phyloP scores from a whole-genome alignment of 345 rosid genomes.

The Kandelia obovata region DNA sequence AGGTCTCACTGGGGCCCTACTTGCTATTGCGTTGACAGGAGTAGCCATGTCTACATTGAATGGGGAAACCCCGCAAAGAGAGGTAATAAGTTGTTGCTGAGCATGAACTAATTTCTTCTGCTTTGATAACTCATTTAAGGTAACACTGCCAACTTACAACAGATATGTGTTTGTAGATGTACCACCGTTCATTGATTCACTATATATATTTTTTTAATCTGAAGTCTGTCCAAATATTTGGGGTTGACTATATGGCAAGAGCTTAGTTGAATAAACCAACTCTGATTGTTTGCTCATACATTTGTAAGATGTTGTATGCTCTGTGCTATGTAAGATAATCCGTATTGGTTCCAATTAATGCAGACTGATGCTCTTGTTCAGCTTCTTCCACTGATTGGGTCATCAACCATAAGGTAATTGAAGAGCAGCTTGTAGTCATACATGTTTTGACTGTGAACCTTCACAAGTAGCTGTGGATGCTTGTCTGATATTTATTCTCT shows the following conservation, averaged over 20 bases:
- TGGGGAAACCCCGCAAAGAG: conserved; percentile 58
- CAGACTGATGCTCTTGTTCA: conserved; percentile 68
- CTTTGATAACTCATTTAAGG: not conserved
- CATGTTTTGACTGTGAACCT: not conserved
- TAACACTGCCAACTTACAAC: not conserved
- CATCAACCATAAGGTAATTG: conserved; percentile 56
- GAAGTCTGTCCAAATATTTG: no score
- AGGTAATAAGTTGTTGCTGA: conserved; percentile 35
- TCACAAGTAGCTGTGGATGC: not conserved
- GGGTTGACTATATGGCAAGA: no score
- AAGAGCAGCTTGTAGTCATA: not conserved
- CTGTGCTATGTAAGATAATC: not conserved
- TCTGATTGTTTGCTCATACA: not conserved
- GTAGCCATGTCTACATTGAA: conserved; percentile 41
- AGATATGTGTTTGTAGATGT: no score
- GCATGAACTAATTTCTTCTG: not conserved
- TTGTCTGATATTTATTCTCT: not conserved
- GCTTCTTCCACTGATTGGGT: conserved; percentile 69
- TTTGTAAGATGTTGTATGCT: conserved; percentile 1
- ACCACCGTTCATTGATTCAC: no score
- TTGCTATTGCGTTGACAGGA: conserved; percentile 44
- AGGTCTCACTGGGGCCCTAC: conserved; percentile 52
- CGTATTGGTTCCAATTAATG: conserved; percentile 15
- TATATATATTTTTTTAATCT: no score
- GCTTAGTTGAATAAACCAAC: no score